phyloP scores from a whole-genome alignment of 2,329 filamentous ascomycete genomes.

The Ophiosphaerella narmari region DNA sequence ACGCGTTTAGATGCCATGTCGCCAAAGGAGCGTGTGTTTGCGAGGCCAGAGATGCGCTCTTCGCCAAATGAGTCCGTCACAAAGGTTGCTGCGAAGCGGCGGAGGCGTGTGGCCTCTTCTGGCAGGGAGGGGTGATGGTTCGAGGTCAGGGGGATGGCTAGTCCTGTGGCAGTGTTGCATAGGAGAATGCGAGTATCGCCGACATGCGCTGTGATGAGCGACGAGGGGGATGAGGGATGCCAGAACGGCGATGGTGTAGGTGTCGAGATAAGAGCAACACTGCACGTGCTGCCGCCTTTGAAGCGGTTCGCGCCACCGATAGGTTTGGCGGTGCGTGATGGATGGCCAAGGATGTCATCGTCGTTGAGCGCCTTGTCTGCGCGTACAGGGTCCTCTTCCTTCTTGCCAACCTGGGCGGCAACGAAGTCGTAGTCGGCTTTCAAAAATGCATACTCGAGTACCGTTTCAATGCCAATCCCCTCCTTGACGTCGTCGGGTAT shows the following conservation, averaged over 20 bases:
- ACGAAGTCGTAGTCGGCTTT: conserved; percentile 95
- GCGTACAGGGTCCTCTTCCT: conserved; percentile 69
- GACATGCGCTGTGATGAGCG: conserved; percentile 84
- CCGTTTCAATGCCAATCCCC: conserved; percentile 70
- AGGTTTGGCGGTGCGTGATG: conserved; percentile 54
- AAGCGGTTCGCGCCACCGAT: conserved; percentile 81
- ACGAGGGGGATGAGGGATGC: conserved; percentile 85
- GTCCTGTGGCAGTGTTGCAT: conserved; percentile 82
- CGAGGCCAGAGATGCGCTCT: conserved; percentile 89
- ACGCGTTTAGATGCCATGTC: conserved; percentile 91
- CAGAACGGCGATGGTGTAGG: conserved; percentile 91
- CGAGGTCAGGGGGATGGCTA: conserved; percentile 79
- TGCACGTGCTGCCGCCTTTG: conserved; percentile 91
- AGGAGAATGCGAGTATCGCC: conserved; percentile 91
- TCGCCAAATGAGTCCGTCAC: conserved; percentile 97
- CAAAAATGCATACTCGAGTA: conserved; percentile 90
- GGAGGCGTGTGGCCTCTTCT: conserved; percentile 78
- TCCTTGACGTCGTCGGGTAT: conserved; percentile 33
- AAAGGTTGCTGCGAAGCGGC: conserved; percentile 83
- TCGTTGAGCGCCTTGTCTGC: conserved; percentile 81
- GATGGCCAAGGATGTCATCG: conserved; percentile 77
- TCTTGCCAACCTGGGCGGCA: conserved; percentile 81
- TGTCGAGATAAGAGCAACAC: conserved; percentile 86
- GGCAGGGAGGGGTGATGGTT: conserved; percentile 94
- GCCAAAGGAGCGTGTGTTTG: conserved; percentile 92